Evolutionary conservation across 805 yeast species (phyloP), one percentile per base, ranked within the genome.

Genomic region (Vanderwaltozyma verrucispora): DNA sequence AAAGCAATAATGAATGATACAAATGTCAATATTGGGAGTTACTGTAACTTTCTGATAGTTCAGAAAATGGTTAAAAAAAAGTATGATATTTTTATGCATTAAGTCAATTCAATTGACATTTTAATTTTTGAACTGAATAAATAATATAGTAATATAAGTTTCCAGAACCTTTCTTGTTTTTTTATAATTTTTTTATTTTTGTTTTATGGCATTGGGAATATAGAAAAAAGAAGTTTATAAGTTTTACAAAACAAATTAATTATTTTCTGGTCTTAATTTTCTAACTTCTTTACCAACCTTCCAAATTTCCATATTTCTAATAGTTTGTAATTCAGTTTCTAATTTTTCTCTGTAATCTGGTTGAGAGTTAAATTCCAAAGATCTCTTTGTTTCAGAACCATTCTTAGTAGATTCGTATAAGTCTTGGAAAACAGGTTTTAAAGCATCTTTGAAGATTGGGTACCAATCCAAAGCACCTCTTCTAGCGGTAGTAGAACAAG

Each of bases 391-490:
- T 79, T 92, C 98, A 55, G 86, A 65, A 67, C 98, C 98, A 70
- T 84, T 84, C 77, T 78, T 83, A 59, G 87, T 95, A 45, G 94
- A 78, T 66, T 80, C 86, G 77, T 92, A 92, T 62, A 92, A 77
- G 63, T 92, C 94, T 69, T 83, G 77, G 78, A 92, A 92, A 44
- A 92, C 96, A 61, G 98, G 97, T 77, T 92, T 92, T 71, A 92
- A 77, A 63, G 96, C 96, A 56, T 85, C 89, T 79, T 88, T 88
- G 87, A 92, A 92, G 69, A 82, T 74, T 69, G 97, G 97, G 77
- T 92, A 89, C 98, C 98, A 92, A 76, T 92, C 98, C 60, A 92
- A 78, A 65, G 98, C 98, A 78, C 98, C 98, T 75, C 98, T 86
- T 79, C 97, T 87, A 61, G 98, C 98, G 54, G 98, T 92, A 63